Conservation (phyloP, 139 green algal species). For the Tetraselmis striata region DNA sequence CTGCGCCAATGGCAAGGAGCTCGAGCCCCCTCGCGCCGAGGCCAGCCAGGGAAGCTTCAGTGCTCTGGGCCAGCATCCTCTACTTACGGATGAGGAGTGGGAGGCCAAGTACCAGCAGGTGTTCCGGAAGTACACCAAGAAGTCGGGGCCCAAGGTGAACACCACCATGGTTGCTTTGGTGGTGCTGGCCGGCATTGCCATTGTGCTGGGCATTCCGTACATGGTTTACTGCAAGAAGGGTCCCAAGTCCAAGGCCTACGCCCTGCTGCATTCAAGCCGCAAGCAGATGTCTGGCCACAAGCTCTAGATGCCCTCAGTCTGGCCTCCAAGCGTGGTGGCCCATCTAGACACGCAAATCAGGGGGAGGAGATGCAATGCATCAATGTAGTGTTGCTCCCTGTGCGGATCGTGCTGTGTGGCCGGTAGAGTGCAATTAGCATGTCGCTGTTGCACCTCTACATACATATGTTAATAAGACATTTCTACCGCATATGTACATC, state of each 20-base stretch:
- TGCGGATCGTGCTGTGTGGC: too few relatives aligned
- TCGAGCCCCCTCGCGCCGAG: conserved; percentile 15
- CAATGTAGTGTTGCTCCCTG: too few relatives aligned
- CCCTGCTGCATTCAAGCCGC: neutral
- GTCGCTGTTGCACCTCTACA: too few relatives aligned
- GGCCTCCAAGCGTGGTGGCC: too few relatives aligned
- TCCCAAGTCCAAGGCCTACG: neutral
- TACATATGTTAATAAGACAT: too few relatives aligned
- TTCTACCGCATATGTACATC: too few relatives aligned
- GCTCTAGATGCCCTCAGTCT: too few relatives aligned
- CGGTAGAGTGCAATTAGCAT: too few relatives aligned
- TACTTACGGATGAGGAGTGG: conserved; percentile 43
- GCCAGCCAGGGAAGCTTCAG: conserved; percentile 4
- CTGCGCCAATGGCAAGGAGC: conserved; percentile 41
- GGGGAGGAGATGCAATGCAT: too few relatives aligned
- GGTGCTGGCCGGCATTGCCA: conserved; percentile 44
- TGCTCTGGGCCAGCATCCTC: conserved; percentile 4
- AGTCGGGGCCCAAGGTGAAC: conserved; percentile 42
- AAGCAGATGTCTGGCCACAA: neutral
- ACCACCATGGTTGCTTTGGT: conserved; percentile 51
- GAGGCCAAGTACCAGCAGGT: conserved; percentile 45
- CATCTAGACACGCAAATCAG: too few relatives aligned
- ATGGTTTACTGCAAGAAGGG: conserved; percentile 32
- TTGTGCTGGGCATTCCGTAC: conserved; percentile 53
- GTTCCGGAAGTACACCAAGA: conserved; percentile 49